phyloP scores from a whole-genome alignment of 768 basidiomycete genomes.

The Phanerochaete carnosa region DNA sequence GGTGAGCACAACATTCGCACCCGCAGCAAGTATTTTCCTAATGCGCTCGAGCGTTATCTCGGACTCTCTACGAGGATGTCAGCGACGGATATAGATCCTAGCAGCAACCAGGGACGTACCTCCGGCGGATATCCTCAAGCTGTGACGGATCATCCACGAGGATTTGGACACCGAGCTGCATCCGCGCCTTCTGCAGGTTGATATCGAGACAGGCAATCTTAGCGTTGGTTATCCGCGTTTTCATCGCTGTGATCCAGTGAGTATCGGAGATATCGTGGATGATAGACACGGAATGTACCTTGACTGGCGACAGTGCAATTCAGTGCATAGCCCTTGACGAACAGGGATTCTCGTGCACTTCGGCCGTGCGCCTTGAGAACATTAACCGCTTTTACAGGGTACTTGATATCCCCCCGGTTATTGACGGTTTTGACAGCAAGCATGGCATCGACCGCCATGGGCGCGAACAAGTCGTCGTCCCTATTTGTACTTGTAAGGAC shows the following conservation, averaged over 20 bases:
- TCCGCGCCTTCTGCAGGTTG: conserved; percentile 92
- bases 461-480: conserved; percentile 96
- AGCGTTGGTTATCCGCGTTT: conserved; percentile 86
- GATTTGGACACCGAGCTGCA: conserved; percentile 98
- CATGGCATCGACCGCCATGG: conserved; percentile 99
- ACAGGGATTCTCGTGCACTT: conserved; percentile 92
- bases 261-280: not conserved
- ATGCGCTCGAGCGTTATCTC: conserved; percentile 96
- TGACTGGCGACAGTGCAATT: conserved; percentile 99
- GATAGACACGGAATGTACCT: conserved; percentile 48
- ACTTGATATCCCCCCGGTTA: conserved; percentile 92
- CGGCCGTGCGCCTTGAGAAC: conserved; percentile 96
- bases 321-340: conserved; percentile 93
- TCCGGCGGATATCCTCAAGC: conserved; percentile 91
- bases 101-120: conserved; percentile 44
- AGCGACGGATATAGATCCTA: not conserved
- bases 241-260: conserved; percentile 72
- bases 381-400: conserved; percentile 99
- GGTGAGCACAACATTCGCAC: conserved; percentile 95
- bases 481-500: conserved; percentile 38
- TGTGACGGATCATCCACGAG: conserved; percentile 95
- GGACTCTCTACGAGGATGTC: conserved; percentile 58
- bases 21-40: conserved; percentile 91
- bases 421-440: conserved; percentile 94
- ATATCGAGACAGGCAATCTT: conserved; percentile 99